Conservation (phyloP, 148 eudicot species). For the Camellia japonica region DNA sequence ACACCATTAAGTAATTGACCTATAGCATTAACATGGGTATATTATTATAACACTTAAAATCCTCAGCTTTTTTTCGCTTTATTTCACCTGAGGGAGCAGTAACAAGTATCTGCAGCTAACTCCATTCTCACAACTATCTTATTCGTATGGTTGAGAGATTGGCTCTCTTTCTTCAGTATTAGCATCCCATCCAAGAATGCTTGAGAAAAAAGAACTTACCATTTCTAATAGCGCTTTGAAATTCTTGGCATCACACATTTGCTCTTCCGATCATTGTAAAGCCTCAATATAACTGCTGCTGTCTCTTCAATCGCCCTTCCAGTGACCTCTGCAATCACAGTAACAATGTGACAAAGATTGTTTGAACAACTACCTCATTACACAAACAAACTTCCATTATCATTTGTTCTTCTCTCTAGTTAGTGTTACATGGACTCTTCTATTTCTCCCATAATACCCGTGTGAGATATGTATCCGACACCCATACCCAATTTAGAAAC, state of each 20-base stretch:
- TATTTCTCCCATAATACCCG: too few relatives aligned
- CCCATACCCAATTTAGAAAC: too few relatives aligned
- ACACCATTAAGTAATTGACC: not conserved
- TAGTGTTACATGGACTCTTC: too few relatives aligned
- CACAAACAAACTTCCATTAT: not conserved
- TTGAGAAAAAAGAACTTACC: not conserved
- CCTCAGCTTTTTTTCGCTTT: not conserved
- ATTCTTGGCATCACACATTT: slow-evolving; percentile 84
- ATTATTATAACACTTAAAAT: not conserved
- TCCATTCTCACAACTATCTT: not conserved
- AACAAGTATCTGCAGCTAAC: not conserved
- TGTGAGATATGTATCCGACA: too few relatives aligned
- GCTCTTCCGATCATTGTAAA: slow-evolving; percentile 74
- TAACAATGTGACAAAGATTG: not conserved
- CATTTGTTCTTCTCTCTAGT: not conserved
- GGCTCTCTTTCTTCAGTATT: not conserved
- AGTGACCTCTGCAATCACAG: slow-evolving; percentile 61
- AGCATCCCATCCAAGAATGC: not conserved
- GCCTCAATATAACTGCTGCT: slow-evolving; percentile 77
- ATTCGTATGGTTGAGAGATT: not conserved
- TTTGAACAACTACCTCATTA: not conserved
- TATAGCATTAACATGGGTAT: not conserved
- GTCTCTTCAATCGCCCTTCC: slow-evolving; percentile 94
- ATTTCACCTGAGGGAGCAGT: not conserved
- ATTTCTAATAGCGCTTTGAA: slow-evolving; percentile 72